Base-by-base conservation (phyloP, 1,284 basidiomycete genomes). In the Irpex rosettiformis region DNA sequence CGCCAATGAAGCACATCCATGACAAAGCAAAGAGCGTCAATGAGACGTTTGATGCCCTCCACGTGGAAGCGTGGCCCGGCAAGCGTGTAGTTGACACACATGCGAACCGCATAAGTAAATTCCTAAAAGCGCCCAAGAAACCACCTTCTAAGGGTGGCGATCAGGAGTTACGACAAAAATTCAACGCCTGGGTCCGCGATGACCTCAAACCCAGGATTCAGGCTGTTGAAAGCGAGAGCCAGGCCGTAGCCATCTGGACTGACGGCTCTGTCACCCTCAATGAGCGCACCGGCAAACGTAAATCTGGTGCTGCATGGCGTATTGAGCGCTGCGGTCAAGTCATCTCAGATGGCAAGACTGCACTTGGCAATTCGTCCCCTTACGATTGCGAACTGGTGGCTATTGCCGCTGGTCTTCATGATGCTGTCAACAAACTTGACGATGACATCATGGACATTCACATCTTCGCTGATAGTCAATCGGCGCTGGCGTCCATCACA, bases 1-100 rank as follows among this genome's bases (percentile, higher is more conserved):
- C 57, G n/a, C 57, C 57, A 2, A 37, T 59, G 48, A 21, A 4
- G 2, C 49, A 56, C 25, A 52, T 59, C 40, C 22, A 59, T 52
- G 4, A 1, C 1, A 13, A 42, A n/a, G 58, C 52, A 7, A 29
- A 33, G 27, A 18, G 11, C 21, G 49, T 25, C 45, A 43, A 53
- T 1, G 58, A 59, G 45, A 24, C n/a, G 11, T 59, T 59, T 37
- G 53, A 37, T 22, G 3, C 25, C 8, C 29, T 55, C 3, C 25
- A 37, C 18, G 10, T 3, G 8, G 53, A 55, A 27, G n/a, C n/a
- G 8, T 28, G 53, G 37, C 53, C 53, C 8, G 53, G 53, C 3
- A 3, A 25, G 24, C 29, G 53, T 4, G 29, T 55, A 2, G 13
- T 18, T 2, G 53, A 55, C 37, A 18, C 16, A n/a, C 43, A 8